Conservation (phyloP, 345 rosid species). For the Carallia brachiata region DNA sequence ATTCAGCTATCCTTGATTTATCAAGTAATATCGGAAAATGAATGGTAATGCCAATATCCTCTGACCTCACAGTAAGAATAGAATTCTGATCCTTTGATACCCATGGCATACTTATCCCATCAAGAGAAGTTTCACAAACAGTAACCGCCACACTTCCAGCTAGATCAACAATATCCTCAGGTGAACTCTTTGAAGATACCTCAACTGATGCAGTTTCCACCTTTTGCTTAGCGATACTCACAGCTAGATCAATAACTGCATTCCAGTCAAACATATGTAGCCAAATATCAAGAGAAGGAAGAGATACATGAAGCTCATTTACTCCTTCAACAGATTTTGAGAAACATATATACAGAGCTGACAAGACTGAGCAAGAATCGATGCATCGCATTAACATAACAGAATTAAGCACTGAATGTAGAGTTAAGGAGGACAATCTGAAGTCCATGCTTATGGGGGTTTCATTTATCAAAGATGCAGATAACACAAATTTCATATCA, state of each 20-base stretch:
- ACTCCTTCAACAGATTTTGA: conserved; percentile 36
- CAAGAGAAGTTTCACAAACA: conserved; percentile 32
- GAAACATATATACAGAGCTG: conserved; percentile 48
- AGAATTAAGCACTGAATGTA: conserved; percentile 50
- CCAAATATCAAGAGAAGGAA: conserved; percentile 80
- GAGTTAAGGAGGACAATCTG: conserved; percentile 44
- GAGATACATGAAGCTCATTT: conserved; percentile 45
- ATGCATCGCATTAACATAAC: conserved; percentile 59
- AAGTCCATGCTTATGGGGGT: conserved; percentile 40
- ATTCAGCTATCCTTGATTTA: conserved; percentile 34
- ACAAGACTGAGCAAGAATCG: conserved; percentile 32
- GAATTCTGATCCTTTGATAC: conserved; percentile 28
- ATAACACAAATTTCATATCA: conserved; percentile 54
- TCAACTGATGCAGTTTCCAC: conserved; percentile 22
- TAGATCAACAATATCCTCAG: conserved; percentile 16
- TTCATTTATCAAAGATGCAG: conserved; percentile 55
- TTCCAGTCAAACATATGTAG: conserved; percentile 59
- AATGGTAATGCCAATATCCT: conserved; percentile 51
- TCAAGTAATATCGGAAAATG: conserved; percentile 45
- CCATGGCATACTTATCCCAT: conserved; percentile 18
- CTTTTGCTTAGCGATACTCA: conserved; percentile 38
- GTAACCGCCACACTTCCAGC: conserved; percentile 14
- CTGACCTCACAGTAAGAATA: conserved; percentile 40
- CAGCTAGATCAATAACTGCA: conserved; percentile 39
- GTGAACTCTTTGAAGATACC: conserved; percentile 27